Evolutionary conservation across 1,284 basidiomycete genomes (phyloP).

Genomic region (Cryptococcus jaspeensis): DNA sequence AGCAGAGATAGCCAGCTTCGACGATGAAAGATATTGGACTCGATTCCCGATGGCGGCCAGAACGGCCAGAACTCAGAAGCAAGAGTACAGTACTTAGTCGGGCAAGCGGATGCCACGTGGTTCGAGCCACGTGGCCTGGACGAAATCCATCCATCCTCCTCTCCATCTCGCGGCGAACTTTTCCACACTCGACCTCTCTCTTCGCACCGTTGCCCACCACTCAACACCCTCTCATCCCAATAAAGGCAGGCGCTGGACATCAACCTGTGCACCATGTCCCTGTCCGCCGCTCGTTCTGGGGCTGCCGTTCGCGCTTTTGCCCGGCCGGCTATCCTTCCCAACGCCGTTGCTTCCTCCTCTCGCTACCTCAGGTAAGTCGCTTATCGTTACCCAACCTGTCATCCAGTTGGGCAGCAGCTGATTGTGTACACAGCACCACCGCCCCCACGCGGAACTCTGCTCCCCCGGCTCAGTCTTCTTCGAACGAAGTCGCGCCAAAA

Average conservation of each 20-base stretch:
- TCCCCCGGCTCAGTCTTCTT: not conserved
- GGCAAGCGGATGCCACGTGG: not conserved
- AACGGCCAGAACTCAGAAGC: too few species aligned
- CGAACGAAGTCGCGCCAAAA: not conserved
- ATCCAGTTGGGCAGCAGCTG: not conserved
- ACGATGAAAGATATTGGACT: too few species aligned
- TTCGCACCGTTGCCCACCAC: too few species aligned
- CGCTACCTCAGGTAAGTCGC: slow-evolving; percentile 11
- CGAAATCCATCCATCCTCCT: not conserved
- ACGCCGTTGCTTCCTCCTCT: slow-evolving; percentile 15
- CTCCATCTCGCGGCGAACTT: not conserved
- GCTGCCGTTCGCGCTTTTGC: not conserved
- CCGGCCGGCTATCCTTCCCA: slow-evolving; percentile 3
- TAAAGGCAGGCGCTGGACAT: too few species aligned
- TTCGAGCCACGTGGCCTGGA: not conserved
- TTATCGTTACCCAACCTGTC: not conserved
- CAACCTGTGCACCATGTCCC: not conserved
- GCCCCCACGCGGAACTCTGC: not conserved
- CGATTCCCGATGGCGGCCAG: too few species aligned
- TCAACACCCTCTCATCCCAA: too few species aligned
- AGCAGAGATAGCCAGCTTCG: not conserved
- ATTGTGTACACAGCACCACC: not conserved
- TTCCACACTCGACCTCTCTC: not conserved
- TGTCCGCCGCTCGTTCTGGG: slow-evolving; percentile 12
- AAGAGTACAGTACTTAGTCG: too few species aligned